These are phyloP conservation scores for Tolypocladium nubicola DNA, from an alignment of 2,329 filamentous ascomycete species.

Conservation along the genomic window DNA sequence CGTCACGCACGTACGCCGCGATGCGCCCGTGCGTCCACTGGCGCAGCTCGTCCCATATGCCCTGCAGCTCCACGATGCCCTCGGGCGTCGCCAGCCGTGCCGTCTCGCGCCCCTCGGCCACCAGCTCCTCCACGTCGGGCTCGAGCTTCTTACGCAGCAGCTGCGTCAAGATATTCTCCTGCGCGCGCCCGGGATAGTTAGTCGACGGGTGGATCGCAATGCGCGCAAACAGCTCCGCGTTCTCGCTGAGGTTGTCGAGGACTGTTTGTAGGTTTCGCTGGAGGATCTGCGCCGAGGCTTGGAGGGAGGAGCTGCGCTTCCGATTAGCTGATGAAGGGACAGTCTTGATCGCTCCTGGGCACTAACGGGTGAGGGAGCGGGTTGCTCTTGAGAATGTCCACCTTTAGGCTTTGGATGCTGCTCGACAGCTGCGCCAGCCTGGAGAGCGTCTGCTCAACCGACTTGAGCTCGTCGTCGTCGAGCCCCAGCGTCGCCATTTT, in stretches of 20 bases:
- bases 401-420: conserved; percentile 54
- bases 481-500: conserved; percentile 36
- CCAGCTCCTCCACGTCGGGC: conserved; percentile 63
- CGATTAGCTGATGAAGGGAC: not conserved
- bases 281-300: conserved; percentile 61
- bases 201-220: conserved; percentile 68
- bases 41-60: conserved; percentile 44
- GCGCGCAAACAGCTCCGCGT: conserved; percentile 56
- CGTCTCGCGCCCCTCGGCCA: conserved; percentile 49
- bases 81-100: conserved; percentile 32
- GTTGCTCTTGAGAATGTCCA: conserved; percentile 49
- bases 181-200: conserved; percentile 60
- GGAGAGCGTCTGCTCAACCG: conserved; percentile 60
- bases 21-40: conserved; percentile 30
- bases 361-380: conserved; percentile 57
- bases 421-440: conserved; percentile 58
- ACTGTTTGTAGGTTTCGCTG: conserved; percentile 59
- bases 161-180: conserved; percentile 54
- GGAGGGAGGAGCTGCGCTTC: conserved; percentile 52
- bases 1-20: conserved; percentile 29
- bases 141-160: conserved; percentile 78
- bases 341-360: not conserved
- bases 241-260: conserved; percentile 51
- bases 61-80: conserved; percentile 31
- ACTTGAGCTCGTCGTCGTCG: conserved; percentile 50